Base-by-base conservation (phyloP, 495 filamentous ascomycete species). In the Trichoderma gamsii region DNA sequence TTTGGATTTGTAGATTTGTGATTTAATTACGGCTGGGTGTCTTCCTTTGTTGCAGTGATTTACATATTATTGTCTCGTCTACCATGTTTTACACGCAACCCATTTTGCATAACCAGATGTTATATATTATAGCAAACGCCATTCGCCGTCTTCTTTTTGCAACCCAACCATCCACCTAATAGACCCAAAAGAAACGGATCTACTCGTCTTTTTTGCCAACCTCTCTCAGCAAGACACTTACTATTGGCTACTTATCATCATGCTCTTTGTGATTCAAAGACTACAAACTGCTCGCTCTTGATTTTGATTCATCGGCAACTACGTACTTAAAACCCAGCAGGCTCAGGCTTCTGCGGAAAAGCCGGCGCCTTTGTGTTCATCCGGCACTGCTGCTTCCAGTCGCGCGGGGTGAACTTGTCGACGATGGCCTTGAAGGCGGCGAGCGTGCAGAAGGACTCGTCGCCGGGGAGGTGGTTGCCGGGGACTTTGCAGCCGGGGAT, bases 361-460 rank as follows among this genome's bases (percentile, higher is more conserved):
- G 79, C 79, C 0, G 84, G 80, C 63, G 75, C 75, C 68, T 88
- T 84, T 51, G 90, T 69, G 70, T 94, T 93, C 43, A 80, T 78
- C 18, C 80, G 75, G 76, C 95, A 99, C 63, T 90, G 87, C 63
- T 82, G 74, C 72, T 85, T 89, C 93, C 92, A 97, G 73, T 89
- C 84, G 64, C 80, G 76, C 0, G 95, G 95, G 6, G 91, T 94
- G 74, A 92, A 95, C 71, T 92, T 92, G 76, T 97, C 93, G 21
- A 94, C 90, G 70, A 97, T 91, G 64, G 84, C 80, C 76, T 97
- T 98, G 84, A 99, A 99, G 2, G 95, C 88, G 63, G 90, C 86
- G 71, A 99, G 74, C 0, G 95, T 99, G 79, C 95, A 98, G 75
- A 99, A 97, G 27, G 84, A 90, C 70, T 93, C 89, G 74, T 99